Evolutionary conservation across 345 rosid species (phyloP).

Genomic region (Eucalyptus viminalis): DNA sequence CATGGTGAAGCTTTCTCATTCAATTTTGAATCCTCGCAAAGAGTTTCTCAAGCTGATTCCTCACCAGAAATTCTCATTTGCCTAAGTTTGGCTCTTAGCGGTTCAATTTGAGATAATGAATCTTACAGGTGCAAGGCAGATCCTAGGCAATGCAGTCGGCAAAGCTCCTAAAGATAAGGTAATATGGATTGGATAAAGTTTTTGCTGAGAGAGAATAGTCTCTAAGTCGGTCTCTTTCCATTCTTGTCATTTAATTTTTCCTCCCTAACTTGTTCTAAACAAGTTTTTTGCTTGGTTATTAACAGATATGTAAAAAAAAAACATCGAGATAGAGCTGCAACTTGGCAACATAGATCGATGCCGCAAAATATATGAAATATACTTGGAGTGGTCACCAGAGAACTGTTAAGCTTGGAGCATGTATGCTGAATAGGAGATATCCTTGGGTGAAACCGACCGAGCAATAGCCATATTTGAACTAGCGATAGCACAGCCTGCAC

Average conservation of each 20-base stretch:
- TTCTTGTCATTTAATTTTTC: not conserved
- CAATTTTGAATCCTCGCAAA: constrained; percentile 16
- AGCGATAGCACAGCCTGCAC: constrained; percentile 70
- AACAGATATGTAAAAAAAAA: constrained; percentile 75
- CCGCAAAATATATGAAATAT: constrained; percentile 70
- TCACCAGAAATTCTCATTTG: constrained; percentile 72
- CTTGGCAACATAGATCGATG: constrained; percentile 84
- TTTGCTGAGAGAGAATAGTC: not conserved
- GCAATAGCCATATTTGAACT: constrained; percentile 86
- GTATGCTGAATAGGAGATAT: constrained; percentile 72
- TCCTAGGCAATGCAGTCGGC: constrained; percentile 84
- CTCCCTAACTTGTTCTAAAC: not conserved
- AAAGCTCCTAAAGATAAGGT: constrained; percentile 93
- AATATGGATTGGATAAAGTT: not conserved
- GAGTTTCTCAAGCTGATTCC: constrained; percentile 71
- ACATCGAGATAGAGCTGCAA: constrained; percentile 83
- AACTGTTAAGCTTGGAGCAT: constrained; percentile 97
- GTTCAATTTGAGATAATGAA: constrained; percentile 84
- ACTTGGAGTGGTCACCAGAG: constrained; percentile 91
- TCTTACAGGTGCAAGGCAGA: constrained; percentile 65
- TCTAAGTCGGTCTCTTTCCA: not conserved
- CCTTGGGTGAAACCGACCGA: constrained; percentile 68
- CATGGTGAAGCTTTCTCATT: not conserved
- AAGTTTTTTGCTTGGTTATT: not conserved
- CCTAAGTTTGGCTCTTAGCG: constrained; percentile 77